These are phyloP conservation scores for Fusarium tricinctum DNA, from an alignment of 2,329 filamentous ascomycete species.

Conservation along the genomic window DNA sequence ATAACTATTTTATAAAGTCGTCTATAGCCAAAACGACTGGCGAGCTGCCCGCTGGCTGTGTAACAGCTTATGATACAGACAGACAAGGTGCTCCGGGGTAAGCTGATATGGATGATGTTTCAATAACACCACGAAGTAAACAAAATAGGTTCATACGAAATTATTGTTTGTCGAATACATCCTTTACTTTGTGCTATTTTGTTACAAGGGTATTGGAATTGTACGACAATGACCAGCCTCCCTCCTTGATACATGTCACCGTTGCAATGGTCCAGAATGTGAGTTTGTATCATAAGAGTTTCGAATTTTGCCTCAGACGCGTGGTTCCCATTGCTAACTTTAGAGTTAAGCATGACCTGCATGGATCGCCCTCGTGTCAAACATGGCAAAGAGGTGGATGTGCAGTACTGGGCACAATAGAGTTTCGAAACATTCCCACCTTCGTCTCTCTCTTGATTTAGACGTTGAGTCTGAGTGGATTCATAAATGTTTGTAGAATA, in stretches of 20 bases:
- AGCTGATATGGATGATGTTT: constrained; percentile 4
- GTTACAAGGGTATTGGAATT: background rate
- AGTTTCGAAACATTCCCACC: constrained; percentile 1
- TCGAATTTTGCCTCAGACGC: background rate
- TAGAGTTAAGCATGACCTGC: constrained; percentile 20
- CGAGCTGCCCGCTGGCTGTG: background rate
- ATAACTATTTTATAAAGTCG: background rate
- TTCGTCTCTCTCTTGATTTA: background rate
- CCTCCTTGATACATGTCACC: constrained; percentile 4
- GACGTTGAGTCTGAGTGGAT: background rate
- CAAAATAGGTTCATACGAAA: background rate
- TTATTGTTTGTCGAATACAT: background rate
- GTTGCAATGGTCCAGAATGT: background rate
- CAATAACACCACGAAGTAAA: background rate
- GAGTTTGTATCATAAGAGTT: constrained; percentile 23
- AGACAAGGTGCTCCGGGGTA: constrained; percentile 1
- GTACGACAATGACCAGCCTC: constrained; percentile 1
- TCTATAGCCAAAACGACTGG: background rate
- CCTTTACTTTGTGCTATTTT: background rate
- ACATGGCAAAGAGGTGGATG: constrained; percentile 2
- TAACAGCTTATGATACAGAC: background rate
- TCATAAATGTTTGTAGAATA: background rate
- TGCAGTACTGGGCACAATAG: constrained; percentile 8
- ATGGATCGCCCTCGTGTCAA: constrained; percentile 27
- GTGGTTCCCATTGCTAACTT: constrained; percentile 6